Evolutionary conservation across 768 basidiomycete species (phyloP).

Genomic region (Trametes maxima): DNA sequence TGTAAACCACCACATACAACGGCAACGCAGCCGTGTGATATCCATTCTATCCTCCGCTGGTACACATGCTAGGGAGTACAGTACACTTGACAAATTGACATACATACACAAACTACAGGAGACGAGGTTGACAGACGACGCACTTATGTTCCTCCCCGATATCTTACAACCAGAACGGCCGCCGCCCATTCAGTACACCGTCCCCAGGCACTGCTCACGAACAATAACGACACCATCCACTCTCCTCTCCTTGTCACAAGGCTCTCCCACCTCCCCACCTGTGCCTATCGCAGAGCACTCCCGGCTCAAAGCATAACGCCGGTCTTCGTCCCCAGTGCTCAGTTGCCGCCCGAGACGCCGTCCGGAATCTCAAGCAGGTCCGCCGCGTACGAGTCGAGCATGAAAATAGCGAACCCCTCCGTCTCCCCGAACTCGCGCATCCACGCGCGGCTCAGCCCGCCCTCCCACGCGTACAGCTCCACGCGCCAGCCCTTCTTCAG

Average conservation of each 20-base stretch:
- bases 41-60: too few species aligned
- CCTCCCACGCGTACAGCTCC: constrained; percentile 93
- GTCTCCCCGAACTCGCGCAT: constrained; percentile 62
- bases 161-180: too few species aligned
- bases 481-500: constrained; percentile 90
- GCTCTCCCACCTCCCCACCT: not conserved
- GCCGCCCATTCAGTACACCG: too few species aligned
- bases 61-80: too few species aligned
- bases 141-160: too few species aligned
- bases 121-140: too few species aligned
- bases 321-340: not conserved
- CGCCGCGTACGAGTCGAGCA: constrained; percentile 40
- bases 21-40: too few species aligned
- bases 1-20: too few species aligned
- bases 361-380: constrained; percentile 39
- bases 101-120: too few species aligned
- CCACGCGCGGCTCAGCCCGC: constrained; percentile 80
- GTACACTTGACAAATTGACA: too few species aligned
- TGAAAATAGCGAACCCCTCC: constrained; percentile 35
- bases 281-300: not conserved
- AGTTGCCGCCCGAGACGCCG: not conserved
- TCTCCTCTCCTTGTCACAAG: not conserved
- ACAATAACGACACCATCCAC: not conserved
- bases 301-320: constrained; percentile 27
- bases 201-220: too few species aligned